A percentile compares a stretch with the other conserved stretches of the same genome.
phyloP scores from a whole-genome alignment of 2,329 filamentous ascomycete species.

The Aspergillus sergii region DNA sequence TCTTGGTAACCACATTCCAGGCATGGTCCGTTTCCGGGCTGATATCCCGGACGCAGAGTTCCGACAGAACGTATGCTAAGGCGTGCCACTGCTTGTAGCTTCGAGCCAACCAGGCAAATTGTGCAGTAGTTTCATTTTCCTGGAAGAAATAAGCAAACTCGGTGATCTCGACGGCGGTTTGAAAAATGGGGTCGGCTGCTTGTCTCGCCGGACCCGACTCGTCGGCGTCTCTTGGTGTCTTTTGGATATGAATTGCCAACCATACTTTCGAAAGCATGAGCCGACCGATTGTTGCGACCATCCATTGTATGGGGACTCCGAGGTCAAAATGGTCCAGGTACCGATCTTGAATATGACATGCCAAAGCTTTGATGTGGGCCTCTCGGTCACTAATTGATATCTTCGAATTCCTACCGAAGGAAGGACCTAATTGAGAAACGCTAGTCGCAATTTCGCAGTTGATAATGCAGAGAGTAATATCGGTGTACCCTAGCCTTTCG shows the following conservation, averaged over 20 bases:
- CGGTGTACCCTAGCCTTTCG: slow-evolving; percentile 19
- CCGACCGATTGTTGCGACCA: slow-evolving; percentile 62
- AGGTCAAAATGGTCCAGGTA: slow-evolving; percentile 39
- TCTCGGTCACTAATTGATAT: slow-evolving; percentile 17
- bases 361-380: slow-evolving; percentile 27
- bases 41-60: slow-evolving; percentile 47
- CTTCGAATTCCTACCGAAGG: not conserved
- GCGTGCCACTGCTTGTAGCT: slow-evolving; percentile 62
- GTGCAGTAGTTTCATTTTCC: slow-evolving; percentile 55
- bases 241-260: slow-evolving; percentile 39
- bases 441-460: slow-evolving; percentile 19
- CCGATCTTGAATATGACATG: slow-evolving; percentile 26
- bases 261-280: slow-evolving; percentile 72
- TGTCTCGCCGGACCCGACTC: not conserved
- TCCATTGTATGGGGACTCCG: slow-evolving; percentile 57
- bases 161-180: slow-evolving; percentile 66
- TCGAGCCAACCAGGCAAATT: slow-evolving; percentile 60
- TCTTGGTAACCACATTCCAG: slow-evolving; percentile 27
- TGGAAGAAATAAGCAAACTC: slow-evolving; percentile 65
- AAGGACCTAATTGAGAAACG: slow-evolving; percentile 14
- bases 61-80: slow-evolving; percentile 57
- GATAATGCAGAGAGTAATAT: slow-evolving; percentile 29
- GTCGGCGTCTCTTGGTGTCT: not conserved
- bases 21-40: slow-evolving; percentile 23
- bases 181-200: slow-evolving; percentile 61